phyloP scores from a whole-genome alignment of 2,329 filamentous ascomycete genomes.

The Fusarium sp. region DNA sequence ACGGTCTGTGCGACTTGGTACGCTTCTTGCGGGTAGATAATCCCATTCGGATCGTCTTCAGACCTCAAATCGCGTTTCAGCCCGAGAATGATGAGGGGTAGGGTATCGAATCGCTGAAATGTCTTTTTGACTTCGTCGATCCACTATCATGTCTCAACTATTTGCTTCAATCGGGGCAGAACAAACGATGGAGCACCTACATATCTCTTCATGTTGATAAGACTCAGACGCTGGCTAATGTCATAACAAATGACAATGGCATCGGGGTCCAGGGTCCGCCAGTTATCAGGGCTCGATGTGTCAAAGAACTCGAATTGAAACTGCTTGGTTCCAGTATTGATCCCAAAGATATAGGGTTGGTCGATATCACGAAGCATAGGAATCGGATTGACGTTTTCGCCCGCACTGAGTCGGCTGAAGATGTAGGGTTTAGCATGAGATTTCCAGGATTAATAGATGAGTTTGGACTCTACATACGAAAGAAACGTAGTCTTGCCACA shows the following conservation, averaged over 20 bases:
- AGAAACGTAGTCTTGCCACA: slow-evolving; percentile 75
- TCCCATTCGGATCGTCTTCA: slow-evolving; percentile 71
- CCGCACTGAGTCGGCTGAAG: slow-evolving; percentile 67
- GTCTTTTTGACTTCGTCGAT: slow-evolving; percentile 66
- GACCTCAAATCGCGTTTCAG: slow-evolving; percentile 73
- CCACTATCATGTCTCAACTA: slow-evolving; percentile 63
- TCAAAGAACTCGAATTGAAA: slow-evolving; percentile 74
- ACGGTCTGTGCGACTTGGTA: slow-evolving; percentile 71
- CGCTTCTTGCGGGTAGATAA: slow-evolving; percentile 74
- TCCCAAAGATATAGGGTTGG: slow-evolving; percentile 73
- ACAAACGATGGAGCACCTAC: slow-evolving; percentile 58
- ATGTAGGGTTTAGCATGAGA: slow-evolving; percentile 24
- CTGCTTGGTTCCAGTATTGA: slow-evolving; percentile 57
- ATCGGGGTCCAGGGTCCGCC: slow-evolving; percentile 71
- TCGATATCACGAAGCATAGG: slow-evolving; percentile 70
- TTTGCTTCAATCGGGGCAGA: slow-evolving; percentile 4
- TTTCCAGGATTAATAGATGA: slow-evolving; percentile 19
- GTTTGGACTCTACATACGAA: slow-evolving; percentile 63
- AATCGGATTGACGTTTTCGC: slow-evolving; percentile 60
- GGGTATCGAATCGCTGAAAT: slow-evolving; percentile 63
- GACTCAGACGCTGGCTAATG: slow-evolving; percentile 70
- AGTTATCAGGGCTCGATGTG: slow-evolving; percentile 71
- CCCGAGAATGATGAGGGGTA: slow-evolving; percentile 71
- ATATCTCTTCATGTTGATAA: slow-evolving; percentile 71
- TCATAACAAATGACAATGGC: slow-evolving; percentile 74